Base-by-base conservation (phyloP, 345 rosid genomes). In the Linum tenue region DNA sequence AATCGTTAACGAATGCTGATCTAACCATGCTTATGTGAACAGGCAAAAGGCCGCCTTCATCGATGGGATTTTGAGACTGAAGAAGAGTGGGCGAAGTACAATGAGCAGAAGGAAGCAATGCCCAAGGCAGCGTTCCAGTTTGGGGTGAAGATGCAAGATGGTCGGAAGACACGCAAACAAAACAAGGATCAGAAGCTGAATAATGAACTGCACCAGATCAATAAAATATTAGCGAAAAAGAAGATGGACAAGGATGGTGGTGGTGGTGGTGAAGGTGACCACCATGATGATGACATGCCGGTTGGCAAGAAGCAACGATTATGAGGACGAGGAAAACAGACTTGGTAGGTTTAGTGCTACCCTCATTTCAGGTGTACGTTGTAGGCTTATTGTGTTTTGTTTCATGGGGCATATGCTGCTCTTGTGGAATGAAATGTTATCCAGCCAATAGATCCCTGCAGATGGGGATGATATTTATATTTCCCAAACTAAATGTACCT, bases 1-100 rank as follows among this genome's bases (percentile, higher is more conserved):
- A 48, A 17, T 35, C 38, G 3, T 56, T 50, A 39, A 31, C 38
- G 58, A 37, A 7, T 56, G 37, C 70, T 70, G 17, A 60, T 62
- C 7, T 58, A 63, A 5, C 31, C 4, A 44, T 65, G 14, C 51
- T 38, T 1, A 42, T 64, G n/a, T 64, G 2, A 22, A 74, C 85
- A 92, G 98, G 98, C 97, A 14, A 92, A 92, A 77, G 97, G 96
- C 3, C 96, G 96, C 50, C 90, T 90, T 70, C 98, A 90, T 75
- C 74, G 95, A 17, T 92, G 98, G 98, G 98, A 92, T 75, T 90
- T 90, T n/a, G 96, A 94, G 82, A 90, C 99, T 0, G 99, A 92
- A 73, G 99, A 94, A 62, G 96, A 94, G 70, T 94, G 99, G 97
- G 99, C 92, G 42, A 82, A 79, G 44, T 90, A 88, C 78, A 94